These are phyloP conservation scores for Chlamydomonas applanata DNA, from an alignment of 139 green algal species.

Conservation along the genomic window DNA sequence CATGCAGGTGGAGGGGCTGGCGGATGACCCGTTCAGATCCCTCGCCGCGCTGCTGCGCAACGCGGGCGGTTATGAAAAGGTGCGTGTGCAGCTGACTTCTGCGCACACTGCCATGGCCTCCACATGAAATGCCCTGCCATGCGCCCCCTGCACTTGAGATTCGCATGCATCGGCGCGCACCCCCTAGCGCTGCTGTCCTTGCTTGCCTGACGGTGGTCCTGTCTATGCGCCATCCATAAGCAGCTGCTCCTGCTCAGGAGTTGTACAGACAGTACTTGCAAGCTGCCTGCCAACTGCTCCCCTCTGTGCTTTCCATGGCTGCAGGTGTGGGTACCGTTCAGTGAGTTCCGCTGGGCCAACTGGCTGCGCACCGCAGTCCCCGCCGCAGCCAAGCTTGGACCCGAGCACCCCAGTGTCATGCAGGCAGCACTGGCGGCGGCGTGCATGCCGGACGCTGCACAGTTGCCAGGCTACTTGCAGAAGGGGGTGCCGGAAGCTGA, in stretches of 20 bases:
- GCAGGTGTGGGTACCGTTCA: constrained; percentile 1
- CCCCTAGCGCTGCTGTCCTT: not conserved
- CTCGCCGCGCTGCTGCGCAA: not conserved
- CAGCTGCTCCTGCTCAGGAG: not conserved
- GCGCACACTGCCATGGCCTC: too few species aligned
- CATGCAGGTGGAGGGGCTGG: not conserved
- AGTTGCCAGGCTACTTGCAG: too few species aligned
- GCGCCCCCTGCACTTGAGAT: too few species aligned
- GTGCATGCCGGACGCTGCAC: too few species aligned
- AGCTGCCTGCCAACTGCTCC: too few species aligned
- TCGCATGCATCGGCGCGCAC: not conserved
- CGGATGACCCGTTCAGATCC: constrained; percentile 5
- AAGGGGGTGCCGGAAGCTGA: too few species aligned
- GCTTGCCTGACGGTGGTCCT: not conserved
- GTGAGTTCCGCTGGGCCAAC: constrained; percentile 10
- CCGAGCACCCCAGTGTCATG: too few species aligned
- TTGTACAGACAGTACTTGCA: not conserved
- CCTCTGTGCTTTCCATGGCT: not conserved
- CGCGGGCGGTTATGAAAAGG: constrained; percentile 9
- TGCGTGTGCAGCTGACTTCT: not conserved
- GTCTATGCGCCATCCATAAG: not conserved
- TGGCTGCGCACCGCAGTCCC: not conserved
- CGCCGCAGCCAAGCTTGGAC: too few species aligned
- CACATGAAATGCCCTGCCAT: too few species aligned
- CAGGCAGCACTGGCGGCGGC: too few species aligned